A percentile compares a stretch with the other conserved stretches of the same genome.
Conservation (phyloP, 179 eudicot genomes). For the Corrigiola litoralis region DNA sequence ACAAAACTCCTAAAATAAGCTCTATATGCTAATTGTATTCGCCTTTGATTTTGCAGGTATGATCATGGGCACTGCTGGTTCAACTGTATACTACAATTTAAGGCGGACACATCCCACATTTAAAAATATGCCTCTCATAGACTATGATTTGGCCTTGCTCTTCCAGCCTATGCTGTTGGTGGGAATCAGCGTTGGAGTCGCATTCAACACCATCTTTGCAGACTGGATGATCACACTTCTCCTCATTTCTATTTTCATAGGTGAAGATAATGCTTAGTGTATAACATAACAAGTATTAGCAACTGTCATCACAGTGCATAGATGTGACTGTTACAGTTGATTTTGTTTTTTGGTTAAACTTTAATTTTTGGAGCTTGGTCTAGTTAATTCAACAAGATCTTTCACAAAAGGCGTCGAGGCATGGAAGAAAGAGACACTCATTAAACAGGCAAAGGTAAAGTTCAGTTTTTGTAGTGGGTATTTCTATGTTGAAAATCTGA, state of each 20-base stretch:
- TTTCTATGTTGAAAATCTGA: neutral
- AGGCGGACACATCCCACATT: constrained; percentile 24
- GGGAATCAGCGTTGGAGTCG: constrained; percentile 26
- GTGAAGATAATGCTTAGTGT: neutral
- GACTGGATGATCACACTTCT: constrained; percentile 29
- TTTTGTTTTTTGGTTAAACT: no score
- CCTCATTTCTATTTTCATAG: constrained; percentile 21
- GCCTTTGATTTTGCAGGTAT: constrained; percentile 9
- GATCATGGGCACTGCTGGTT: constrained; percentile 25
- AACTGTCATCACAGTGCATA: no score
- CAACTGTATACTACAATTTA: constrained; percentile 26
- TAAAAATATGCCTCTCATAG: constrained; percentile 24
- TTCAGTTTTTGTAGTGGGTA: neutral
- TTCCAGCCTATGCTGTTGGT: constrained; percentile 30
- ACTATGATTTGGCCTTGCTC: constrained; percentile 29
- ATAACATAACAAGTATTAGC: no score
- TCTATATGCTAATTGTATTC: no score
- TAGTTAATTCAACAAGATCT: constrained; percentile 17
- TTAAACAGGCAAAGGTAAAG: constrained; percentile 7
- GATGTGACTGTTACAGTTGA: no score
- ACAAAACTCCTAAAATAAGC: neutral
- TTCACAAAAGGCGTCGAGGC: constrained; percentile 21
- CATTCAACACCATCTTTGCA: constrained; percentile 21
- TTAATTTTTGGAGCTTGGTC: neutral
- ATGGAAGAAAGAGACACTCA: constrained; percentile 21